Evolutionary conservation across 2,329 filamentous ascomycete species (phyloP).

Genomic region (Arachnomyces sp.): DNA sequence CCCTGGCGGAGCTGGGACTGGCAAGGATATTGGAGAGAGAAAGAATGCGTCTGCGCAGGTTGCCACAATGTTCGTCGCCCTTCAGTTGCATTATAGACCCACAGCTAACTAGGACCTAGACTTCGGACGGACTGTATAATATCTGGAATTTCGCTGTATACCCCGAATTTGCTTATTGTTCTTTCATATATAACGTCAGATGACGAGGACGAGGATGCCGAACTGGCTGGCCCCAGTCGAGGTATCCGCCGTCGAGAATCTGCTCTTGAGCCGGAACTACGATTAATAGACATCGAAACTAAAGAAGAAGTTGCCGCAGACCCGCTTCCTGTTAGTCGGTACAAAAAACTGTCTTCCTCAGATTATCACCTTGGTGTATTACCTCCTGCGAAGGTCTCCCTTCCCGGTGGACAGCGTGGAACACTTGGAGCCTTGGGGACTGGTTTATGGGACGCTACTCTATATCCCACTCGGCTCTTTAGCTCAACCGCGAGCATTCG

Average conservation of each 20-base stretch:
- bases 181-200: constrained; percentile 81
- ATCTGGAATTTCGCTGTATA: constrained; percentile 94
- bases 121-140: constrained; percentile 96
- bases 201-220: constrained; percentile 55
- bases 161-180: constrained; percentile 79
- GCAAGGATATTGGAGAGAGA: constrained; percentile 61
- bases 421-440: constrained; percentile 67
- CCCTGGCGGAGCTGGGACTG: constrained; percentile 60
- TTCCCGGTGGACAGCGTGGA: constrained; percentile 59
- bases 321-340: constrained; percentile 75
- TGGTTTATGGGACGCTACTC: constrained; percentile 80
- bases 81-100: constrained; percentile 18
- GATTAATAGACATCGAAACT: constrained; percentile 80
- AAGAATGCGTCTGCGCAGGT: constrained; percentile 79
- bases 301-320: constrained; percentile 81
- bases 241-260: constrained; percentile 66
- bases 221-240: constrained; percentile 44
- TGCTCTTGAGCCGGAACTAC: constrained; percentile 77
- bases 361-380: constrained; percentile 88
- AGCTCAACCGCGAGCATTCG: constrained; percentile 74
- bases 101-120: constrained; percentile 40
- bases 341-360: constrained; percentile 73
- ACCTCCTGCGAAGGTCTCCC: constrained; percentile 64
- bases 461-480: constrained; percentile 81
- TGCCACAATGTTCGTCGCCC: constrained; percentile 71